These are phyloP conservation scores for Boehmeria nivea DNA, from an alignment of 306 rosid genomes.

Conservation along the genomic window DNA sequence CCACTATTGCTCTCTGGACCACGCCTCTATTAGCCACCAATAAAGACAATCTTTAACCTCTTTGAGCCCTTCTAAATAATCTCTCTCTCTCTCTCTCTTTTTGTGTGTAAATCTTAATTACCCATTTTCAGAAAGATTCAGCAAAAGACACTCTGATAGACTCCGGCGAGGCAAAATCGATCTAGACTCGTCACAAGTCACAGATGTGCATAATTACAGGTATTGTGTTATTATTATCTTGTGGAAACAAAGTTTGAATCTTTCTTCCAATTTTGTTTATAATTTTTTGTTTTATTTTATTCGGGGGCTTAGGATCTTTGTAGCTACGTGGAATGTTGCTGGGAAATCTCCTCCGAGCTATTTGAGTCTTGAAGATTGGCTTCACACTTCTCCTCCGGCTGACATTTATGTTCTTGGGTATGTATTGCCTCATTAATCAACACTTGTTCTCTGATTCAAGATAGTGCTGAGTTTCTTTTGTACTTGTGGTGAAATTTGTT, in stretches of 20 bases:
- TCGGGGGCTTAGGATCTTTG: conserved; percentile 53
- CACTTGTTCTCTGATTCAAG: conserved; percentile 1
- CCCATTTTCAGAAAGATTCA: conserved; percentile 55
- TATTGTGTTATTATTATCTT: conserved; percentile 23
- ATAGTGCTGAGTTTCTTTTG: no score
- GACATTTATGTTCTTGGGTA: conserved; percentile 98
- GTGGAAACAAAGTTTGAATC: neutral
- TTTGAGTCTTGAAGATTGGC: conserved; percentile 95
- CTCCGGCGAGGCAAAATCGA: conserved; percentile 62
- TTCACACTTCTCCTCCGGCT: conserved; percentile 88
- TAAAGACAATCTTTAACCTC: no score
- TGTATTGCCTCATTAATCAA: conserved; percentile 4
- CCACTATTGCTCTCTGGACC: no score
- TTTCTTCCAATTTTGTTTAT: neutral
- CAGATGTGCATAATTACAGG: conserved; percentile 76
- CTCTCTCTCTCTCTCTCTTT: conserved; percentile 20
- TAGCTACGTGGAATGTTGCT: conserved; percentile 97
- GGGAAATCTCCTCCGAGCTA: conserved; percentile 89
- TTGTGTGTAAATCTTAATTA: no score
- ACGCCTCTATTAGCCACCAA: no score
- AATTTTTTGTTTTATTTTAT: conserved; percentile 8
- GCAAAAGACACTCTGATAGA: conserved; percentile 62
- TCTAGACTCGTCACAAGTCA: conserved; percentile 51
- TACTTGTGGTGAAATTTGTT: neutral
- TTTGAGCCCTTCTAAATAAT: no score